phyloP scores from a whole-genome alignment of 1,139 yeast species.

The Taphrina deformans region DNA sequence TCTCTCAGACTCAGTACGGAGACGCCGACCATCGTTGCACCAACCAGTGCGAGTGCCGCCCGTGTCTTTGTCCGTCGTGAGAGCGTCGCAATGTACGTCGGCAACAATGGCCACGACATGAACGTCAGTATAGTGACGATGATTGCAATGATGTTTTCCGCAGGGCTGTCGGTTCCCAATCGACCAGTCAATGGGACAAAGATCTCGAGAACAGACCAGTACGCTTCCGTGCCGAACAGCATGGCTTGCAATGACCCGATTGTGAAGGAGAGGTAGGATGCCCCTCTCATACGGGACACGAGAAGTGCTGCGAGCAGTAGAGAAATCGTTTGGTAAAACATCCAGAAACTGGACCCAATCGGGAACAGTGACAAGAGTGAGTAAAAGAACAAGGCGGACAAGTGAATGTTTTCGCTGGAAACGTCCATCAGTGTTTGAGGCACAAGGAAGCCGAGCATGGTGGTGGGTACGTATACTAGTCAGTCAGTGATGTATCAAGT shows the following conservation, averaged over 20 bases:
- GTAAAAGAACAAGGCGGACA: conserved; percentile 15
- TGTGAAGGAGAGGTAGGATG: conserved; percentile 10
- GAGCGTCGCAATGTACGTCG: conserved; percentile 26
- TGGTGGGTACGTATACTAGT: conserved; percentile 11
- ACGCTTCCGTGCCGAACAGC: conserved; percentile 28
- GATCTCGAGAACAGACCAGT: conserved; percentile 28
- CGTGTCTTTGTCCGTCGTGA: conserved; percentile 1
- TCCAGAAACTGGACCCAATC: conserved; percentile 23
- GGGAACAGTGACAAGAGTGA: conserved; percentile 11
- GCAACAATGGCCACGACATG: conserved; percentile 27
- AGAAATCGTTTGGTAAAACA: conserved; percentile 20
- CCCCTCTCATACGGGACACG: not conserved
- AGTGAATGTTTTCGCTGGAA: not conserved
- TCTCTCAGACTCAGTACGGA: conserved; percentile 7
- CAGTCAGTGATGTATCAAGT: not conserved
- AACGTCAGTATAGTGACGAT: conserved; percentile 12
- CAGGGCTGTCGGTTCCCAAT: conserved; percentile 32
- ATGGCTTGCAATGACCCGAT: conserved; percentile 29
- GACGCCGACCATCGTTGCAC: conserved; percentile 6
- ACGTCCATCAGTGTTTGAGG: not conserved
- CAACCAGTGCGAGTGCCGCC: conserved; percentile 4
- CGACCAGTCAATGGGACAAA: conserved; percentile 36
- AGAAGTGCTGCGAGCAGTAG: conserved; percentile 10
- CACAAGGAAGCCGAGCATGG: conserved; percentile 16
- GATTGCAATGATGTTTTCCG: conserved; percentile 33